Conservation (phyloP, 148 eudicot genomes). For the Chenopodium berlandieri region DNA sequence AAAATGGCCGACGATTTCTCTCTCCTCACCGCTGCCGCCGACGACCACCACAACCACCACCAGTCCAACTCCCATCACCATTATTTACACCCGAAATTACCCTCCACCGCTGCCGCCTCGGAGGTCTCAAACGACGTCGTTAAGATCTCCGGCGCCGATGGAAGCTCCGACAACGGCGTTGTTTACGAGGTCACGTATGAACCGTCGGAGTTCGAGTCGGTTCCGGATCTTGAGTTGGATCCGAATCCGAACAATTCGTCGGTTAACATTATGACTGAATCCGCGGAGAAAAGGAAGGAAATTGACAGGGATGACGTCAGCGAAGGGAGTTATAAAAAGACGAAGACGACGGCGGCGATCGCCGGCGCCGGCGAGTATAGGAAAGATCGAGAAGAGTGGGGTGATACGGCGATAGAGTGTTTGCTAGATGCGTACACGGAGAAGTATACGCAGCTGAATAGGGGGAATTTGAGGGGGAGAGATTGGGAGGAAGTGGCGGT, state of each 20-base stretch:
- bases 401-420: slow-evolving; percentile 82
- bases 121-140: slow-evolving; percentile 4
- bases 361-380: slow-evolving; percentile 52
- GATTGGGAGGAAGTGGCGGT: slow-evolving; percentile 99
- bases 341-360: slow-evolving; percentile 16
- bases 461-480: slow-evolving; percentile 90
- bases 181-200: slow-evolving; percentile 35
- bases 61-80: slow-evolving; percentile 26
- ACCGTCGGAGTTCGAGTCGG: slow-evolving; percentile 44
- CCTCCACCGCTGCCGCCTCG: slow-evolving; percentile 25
- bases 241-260: slow-evolving; percentile 26
- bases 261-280: slow-evolving; percentile 17
- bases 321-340: slow-evolving; percentile 30
- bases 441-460: slow-evolving; percentile 63
- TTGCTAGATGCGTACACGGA: slow-evolving; percentile 83
- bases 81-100: slow-evolving; percentile 14
- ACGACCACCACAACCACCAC: slow-evolving; percentile 35
- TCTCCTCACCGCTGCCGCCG: slow-evolving; percentile 52
- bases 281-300: slow-evolving; percentile 46
- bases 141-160: background rate
- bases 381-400: slow-evolving; percentile 98
- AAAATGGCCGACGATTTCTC: slow-evolving; percentile 90
- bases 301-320: slow-evolving; percentile 50
- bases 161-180: slow-evolving; percentile 27
- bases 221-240: slow-evolving; percentile 38